Percentiles rank a stretch among this genome's conserved stretches.
Evolutionary conservation across 169 alveolate genomes (phyloP).

Genomic region (Condylostoma magnum): DNA sequence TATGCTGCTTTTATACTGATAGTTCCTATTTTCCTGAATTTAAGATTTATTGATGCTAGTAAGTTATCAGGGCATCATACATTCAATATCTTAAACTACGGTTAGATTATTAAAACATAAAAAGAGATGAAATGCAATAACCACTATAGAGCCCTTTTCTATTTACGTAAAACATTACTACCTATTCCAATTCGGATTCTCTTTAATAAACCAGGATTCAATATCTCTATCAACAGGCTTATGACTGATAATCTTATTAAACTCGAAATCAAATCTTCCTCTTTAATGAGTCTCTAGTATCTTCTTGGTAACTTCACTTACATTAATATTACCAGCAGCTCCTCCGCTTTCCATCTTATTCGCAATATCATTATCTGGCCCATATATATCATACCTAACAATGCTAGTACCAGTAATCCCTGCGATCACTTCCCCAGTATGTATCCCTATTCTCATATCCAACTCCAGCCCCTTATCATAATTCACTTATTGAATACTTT

Average conservation of each 20-base stretch:
- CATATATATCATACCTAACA: conserved; percentile 93
- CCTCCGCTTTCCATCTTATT: conserved; percentile 94
- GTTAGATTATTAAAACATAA: too few relatives aligned
- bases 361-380: conserved; percentile 92
- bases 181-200: too few relatives aligned
- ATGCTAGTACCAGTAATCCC: conserved; percentile 93
- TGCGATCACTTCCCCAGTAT: conserved; percentile 94
- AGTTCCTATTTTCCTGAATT: too few relatives aligned
- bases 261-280: background rate
- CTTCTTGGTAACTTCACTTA: conserved; percentile 63
- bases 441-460: conserved; percentile 96
- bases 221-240: too few relatives aligned
- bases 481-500: conserved; percentile 89
- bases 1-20: too few relatives aligned
- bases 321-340: conserved; percentile 89
- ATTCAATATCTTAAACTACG: too few relatives aligned
- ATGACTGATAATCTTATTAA: background rate
- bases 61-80: too few relatives aligned
- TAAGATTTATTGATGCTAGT: too few relatives aligned
- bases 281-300: conserved; percentile 17
- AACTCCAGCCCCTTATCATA: conserved; percentile 82
- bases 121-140: too few relatives aligned
- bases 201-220: too few relatives aligned
- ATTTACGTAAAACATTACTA: too few relatives aligned
- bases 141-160: too few relatives aligned